Conservation (phyloP, 2,329 filamentous ascomycete genomes). For the Ophiosphaerella herpotricha region DNA sequence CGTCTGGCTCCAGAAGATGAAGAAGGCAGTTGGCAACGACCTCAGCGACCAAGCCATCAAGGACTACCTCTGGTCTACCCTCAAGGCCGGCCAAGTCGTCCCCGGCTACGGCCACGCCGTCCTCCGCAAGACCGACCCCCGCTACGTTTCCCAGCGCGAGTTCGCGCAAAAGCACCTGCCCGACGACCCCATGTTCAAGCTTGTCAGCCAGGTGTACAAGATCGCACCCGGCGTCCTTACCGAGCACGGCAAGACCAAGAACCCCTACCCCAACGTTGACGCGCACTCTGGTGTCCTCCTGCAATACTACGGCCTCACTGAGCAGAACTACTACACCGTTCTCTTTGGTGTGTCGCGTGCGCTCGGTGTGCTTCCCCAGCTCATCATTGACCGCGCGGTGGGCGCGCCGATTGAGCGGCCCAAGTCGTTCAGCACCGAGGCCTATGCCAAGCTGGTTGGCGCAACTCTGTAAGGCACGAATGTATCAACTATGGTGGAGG, state of each 20-base stretch:
- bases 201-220: conserved; percentile 99
- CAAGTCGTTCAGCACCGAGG: conserved; percentile 98
- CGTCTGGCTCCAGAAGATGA: conserved; percentile 99
- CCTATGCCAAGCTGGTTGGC: conserved; percentile 89
- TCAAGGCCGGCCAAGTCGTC: conserved; percentile 94
- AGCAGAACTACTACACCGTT: conserved; percentile 99
- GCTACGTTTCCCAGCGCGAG: conserved; percentile 97
- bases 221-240: conserved; percentile 96
- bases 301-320: conserved; percentile 98
- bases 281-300: conserved; percentile 98
- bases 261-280: conserved; percentile 98
- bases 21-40: conserved; percentile 90
- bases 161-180: conserved; percentile 94
- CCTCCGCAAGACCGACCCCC: conserved; percentile 98
- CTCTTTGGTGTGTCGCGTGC: conserved; percentile 98
- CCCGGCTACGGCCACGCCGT: conserved; percentile 98
- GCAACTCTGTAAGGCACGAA: conserved; percentile 75
- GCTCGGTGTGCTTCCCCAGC: conserved; percentile 96
- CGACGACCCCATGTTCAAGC: conserved; percentile 99
- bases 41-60: conserved; percentile 95
- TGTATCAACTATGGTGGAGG: conserved; percentile 43
- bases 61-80: conserved; percentile 97
- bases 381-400: conserved; percentile 98
- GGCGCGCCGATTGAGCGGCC: conserved; percentile 97
- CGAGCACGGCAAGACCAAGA: conserved; percentile 99